phyloP scores from a whole-genome alignment of 345 rosid species.

The Firmiana major region DNA sequence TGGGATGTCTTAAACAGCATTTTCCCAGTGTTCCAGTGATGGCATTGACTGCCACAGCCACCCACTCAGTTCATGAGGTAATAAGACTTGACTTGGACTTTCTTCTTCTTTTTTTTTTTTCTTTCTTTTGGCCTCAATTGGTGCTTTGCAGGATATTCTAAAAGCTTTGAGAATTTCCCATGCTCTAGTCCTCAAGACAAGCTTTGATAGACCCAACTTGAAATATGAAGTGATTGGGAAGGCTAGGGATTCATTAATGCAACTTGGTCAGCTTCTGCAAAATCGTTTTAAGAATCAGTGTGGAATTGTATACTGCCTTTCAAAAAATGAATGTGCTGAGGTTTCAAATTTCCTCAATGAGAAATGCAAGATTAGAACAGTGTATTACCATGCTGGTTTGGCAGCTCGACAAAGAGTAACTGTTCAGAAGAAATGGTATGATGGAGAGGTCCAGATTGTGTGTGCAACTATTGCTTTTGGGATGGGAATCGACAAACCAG shows the following conservation, averaged over 20 bases:
- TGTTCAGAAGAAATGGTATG: conserved; percentile 83
- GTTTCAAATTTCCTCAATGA: conserved; percentile 67
- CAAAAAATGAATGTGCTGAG: conserved; percentile 81
- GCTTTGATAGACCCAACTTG: conserved; percentile 90
- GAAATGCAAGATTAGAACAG: conserved; percentile 71
- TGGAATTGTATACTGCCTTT: conserved; percentile 84
- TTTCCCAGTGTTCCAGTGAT: conserved; percentile 66
- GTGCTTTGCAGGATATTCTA: conserved; percentile 65
- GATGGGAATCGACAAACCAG: conserved; percentile 96
- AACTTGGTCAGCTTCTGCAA: conserved; percentile 66
- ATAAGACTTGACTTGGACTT: neutral
- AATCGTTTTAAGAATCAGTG: conserved; percentile 68
- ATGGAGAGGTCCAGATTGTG: conserved; percentile 72
- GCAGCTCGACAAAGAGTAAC: conserved; percentile 66
- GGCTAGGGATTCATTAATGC: conserved; percentile 71
- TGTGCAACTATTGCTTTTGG: conserved; percentile 95
- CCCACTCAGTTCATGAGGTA: conserved; percentile 74
- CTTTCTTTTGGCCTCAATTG: neutral
- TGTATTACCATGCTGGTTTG: conserved; percentile 78
- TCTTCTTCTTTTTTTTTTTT: conserved; percentile 3
- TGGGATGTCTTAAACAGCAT: conserved; percentile 79
- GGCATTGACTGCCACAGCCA: conserved; percentile 92
- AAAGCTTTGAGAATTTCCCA: conserved; percentile 67
- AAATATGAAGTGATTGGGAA: conserved; percentile 80
- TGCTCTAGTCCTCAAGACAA: conserved; percentile 78